Evolutionary conservation across 768 basidiomycete genomes (phyloP), one percentile per base, ranked within the genome.

Genomic region (Trametes maxima): DNA sequence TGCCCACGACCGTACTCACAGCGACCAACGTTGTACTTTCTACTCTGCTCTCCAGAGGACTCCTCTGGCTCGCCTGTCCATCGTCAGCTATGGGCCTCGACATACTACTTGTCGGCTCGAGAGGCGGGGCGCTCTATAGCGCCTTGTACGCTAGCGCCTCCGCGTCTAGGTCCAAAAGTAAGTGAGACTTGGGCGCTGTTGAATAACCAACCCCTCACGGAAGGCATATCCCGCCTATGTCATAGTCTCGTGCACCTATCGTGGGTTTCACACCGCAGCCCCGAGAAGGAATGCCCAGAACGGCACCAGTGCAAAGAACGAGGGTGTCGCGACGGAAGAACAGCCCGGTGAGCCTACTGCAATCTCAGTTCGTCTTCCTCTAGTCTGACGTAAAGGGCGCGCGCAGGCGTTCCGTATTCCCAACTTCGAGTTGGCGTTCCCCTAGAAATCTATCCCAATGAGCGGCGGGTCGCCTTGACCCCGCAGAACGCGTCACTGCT

Each of bases 391-490:
- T 25, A 43, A 17, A 28, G 3, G 40, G 24, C 33, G 10, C 16
- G 24, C 33, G 10, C 16, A 82, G 84, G 83, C 25, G 74, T 68
- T 63, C 87, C 90, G 37, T 95, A 93, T 73, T 82, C 89, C 2
- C 82, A 84, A 19, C 78, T 95, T 39, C 85, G 82, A 8, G 80
- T 95, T 57, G 93, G 93, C 24, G 83, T 91, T 17, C 91, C 92
- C 13, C 80, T 81, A 54, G 93, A 95, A 75, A 80, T 82, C 44
- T 93, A 84, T 69, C 87, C 88, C 3, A 83, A 87, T 63, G 93
- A 95, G 71, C 81, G 87, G 50, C 85, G 93, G 54, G 92, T 94
- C 45, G 82, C 92, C 40, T 75, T 95, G 7, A 92, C 93, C 0
- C 93, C 93, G 4, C 84, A 88, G 69, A 94, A 93, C 69, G 85